Evolutionary conservation across 495 filamentous ascomycete species (phyloP).

Genomic region (Aspergillus cavernicola): DNA sequence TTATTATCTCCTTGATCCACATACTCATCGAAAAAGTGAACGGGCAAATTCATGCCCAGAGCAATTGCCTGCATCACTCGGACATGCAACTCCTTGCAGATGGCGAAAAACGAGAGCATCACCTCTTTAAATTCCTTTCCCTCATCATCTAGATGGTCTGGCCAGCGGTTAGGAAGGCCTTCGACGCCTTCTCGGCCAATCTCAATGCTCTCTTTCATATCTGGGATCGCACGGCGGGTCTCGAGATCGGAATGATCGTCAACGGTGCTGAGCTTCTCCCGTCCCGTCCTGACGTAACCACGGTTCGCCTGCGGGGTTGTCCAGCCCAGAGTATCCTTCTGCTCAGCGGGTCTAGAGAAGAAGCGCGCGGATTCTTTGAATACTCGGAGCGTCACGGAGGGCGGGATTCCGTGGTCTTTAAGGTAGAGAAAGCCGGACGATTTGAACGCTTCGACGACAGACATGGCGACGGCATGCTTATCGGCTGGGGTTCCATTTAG

Average conservation of each 20-base stretch:
- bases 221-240: constrained; percentile 57
- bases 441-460: constrained; percentile 76
- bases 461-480: constrained; percentile 61
- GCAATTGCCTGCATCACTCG: constrained; percentile 88
- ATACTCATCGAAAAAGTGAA: constrained; percentile 73
- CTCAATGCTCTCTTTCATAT: constrained; percentile 82
- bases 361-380: constrained; percentile 73
- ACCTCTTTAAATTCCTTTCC: constrained; percentile 61
- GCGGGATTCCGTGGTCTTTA: constrained; percentile 67
- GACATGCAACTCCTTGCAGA: constrained; percentile 70
- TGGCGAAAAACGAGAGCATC: constrained; percentile 70
- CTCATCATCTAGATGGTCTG: constrained; percentile 56
- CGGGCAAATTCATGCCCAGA: constrained; percentile 70
- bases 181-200: constrained; percentile 73
- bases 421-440: constrained; percentile 90
- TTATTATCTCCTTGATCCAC: constrained; percentile 77
- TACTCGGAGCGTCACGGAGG: constrained; percentile 52
- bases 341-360: constrained; percentile 64
- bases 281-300: constrained; percentile 71
- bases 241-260: constrained; percentile 56
- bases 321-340: constrained; percentile 72
- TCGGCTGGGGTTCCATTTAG: constrained; percentile 58
- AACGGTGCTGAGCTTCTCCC: constrained; percentile 69
- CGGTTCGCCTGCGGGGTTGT: constrained; percentile 69
- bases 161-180: constrained; percentile 77